Base-by-base conservation (phyloP, 1,284 basidiomycete species). In the Trichosporon inkin region DNA sequence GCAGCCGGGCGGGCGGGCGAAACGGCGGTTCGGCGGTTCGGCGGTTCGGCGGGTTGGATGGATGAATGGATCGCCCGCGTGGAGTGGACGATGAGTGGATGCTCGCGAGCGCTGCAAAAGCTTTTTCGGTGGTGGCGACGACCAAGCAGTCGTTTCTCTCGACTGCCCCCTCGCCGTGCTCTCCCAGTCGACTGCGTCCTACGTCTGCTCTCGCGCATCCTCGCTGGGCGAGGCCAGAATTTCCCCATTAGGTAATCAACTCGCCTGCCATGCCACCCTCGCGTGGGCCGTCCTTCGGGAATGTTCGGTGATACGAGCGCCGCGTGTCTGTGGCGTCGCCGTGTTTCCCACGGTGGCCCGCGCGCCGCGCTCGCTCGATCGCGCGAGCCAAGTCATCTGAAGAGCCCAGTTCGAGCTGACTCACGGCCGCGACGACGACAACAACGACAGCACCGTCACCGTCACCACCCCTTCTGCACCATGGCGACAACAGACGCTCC, bases 401-500 rank as follows among this genome's bases (percentile, higher is more conserved):
- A 34, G 34, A 36, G 36, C 51, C 14, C 16, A 20, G 34, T 6
- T 8, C 4, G n/a, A 8, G 51, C n/a, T 36, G 32, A 53, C 34
- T 20, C 40, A 54, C 40, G 47, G 22, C 53, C 38, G 8, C 7
- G 6, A 44, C 34, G 14, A 36, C 49, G 35, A 44, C 51, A 53
- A 4, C 39, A 53, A 1, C 41, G 8, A 32, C n/a, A n/a, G n/a
- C n/a, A 32, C 28, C 28, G 16, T 47, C 35, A 56, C 55, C 54
- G 16, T 53, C 24, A 56, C 52, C 56, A 39, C 57, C 34, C 20
- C 20, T 17, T 10, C 16, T 22, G 38, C 53, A 61, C 54, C 49
- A 70, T 68, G 65, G 60, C 74, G 41, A 64, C 56, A n/a, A 17
- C 57, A 24, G 51, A 63, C 41, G 34, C 62, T 14, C 36, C 62